Base-by-base conservation (phyloP, 345 rosid genomes). In the Populus simonii region DNA sequence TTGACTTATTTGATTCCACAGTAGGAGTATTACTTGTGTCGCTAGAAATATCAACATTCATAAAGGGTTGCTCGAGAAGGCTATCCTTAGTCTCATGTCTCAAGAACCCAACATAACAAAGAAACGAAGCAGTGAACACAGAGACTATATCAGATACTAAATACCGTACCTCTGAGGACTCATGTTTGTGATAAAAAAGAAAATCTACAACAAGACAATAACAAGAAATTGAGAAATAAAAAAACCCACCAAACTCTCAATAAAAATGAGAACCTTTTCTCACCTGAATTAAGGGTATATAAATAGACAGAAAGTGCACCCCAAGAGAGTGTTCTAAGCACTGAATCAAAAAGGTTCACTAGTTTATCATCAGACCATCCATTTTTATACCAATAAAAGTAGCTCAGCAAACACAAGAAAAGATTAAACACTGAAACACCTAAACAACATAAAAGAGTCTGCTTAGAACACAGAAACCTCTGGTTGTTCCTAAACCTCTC, bases 181-280 rank as follows among this genome's bases (percentile, higher is more conserved):
- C 66, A 61, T 83, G 86, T 63, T 43, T 83, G 51, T 71, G 73
- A 78, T 74, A 79, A 57, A 85, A 73, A 83, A 89, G 71, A 75
- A 86, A 8, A 79, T 89, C 94, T 69, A 88, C 70, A 75, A 88
- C 88, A 72, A 91, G 84, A 73, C 85, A 83, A 86, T 83, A 94
- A 86, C 89, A 87, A 68, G 94, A 89, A 80, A 91, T 76, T 72
- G 82, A 61, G 22, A 85, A 77, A 78, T 83, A 91, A 74, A 90
- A 90, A 86, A 20, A 82, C 92, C 92, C 91, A 89, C 97, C 96
- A 94, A 71, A 89, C 68, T 79, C 93, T 88, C 78, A 94, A 83
- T 11, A 86, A 72, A 70, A 88, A 43, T 6, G 90, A 91, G 55
- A 90, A 85, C 74, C 77, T 86, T 29, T 66, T 55, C 62, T 73